Percentiles rank a stretch among this genome's conserved stretches.
phyloP scores from a whole-genome alignment of 169 alveolate genomes.

The Plasmodium reichenowi region DNA sequence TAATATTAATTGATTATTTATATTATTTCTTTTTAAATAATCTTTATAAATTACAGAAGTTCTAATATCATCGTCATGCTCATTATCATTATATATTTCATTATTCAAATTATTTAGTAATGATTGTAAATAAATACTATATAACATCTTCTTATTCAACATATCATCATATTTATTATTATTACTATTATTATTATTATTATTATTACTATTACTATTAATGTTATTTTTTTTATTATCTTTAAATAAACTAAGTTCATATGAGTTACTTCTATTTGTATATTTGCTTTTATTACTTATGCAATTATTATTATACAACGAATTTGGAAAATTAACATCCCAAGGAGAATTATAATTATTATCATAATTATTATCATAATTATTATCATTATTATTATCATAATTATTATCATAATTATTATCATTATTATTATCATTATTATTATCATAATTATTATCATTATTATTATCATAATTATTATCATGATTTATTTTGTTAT shows the following conservation, averaged over 20 bases:
- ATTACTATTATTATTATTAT: slow-evolving; percentile 20
- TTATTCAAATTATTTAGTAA: slow-evolving; percentile 18
- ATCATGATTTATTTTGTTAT: too few species aligned
- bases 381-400: too few species aligned
- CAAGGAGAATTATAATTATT: too few species aligned
- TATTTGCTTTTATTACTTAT: background rate
- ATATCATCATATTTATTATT: slow-evolving; percentile 32
- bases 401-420: too few species aligned
- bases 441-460: too few species aligned
- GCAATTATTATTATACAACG: background rate
- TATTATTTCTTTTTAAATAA: background rate
- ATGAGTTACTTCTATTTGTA: slow-evolving; percentile 7
- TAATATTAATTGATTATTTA: slow-evolving; percentile 40
- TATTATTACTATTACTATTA: background rate
- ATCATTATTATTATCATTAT: too few species aligned
- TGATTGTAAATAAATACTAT: slow-evolving; percentile 62
- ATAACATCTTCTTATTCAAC: slow-evolving; percentile 22
- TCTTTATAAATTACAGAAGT: background rate
- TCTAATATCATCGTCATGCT: too few species aligned
- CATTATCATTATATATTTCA: background rate
- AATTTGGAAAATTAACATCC: too few species aligned
- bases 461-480: too few species aligned
- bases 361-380: too few species aligned
- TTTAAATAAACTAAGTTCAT: slow-evolving; percentile 38
- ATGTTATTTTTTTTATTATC: slow-evolving; percentile 2